These are phyloP conservation scores for Ceratonia siliqua DNA, from an alignment of 306 rosid genomes.

Conservation along the genomic window DNA sequence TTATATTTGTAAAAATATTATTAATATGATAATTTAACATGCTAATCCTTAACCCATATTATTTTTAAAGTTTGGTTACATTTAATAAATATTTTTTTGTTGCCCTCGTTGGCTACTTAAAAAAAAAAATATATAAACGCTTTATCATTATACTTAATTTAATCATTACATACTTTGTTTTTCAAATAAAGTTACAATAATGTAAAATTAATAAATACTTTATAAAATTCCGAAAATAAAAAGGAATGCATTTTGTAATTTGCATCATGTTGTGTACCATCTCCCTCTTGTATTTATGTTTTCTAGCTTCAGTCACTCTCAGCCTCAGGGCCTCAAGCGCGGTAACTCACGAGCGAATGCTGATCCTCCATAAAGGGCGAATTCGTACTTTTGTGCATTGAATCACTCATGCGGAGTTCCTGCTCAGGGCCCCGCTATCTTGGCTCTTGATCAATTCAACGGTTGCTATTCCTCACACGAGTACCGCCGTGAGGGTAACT, in stretches of 20 bases:
- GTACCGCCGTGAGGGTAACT: background rate
- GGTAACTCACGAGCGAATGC: conserved; percentile 37
- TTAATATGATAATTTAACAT: too few species aligned
- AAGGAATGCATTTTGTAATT: background rate
- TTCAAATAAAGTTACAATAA: too few species aligned
- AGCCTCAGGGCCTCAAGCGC: background rate
- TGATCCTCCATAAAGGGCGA: conserved; percentile 19
- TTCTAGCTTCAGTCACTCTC: too few species aligned
- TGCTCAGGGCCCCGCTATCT: background rate
- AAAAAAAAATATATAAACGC: too few species aligned
- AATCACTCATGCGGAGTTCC: conserved; percentile 32
- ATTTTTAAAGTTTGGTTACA: too few species aligned
- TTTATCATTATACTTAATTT: too few species aligned
- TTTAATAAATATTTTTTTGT: too few species aligned
- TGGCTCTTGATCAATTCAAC: background rate
- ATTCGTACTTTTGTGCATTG: conserved; percentile 29
- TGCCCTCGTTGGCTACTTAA: too few species aligned
- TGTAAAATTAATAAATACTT: background rate
- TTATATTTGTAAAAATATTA: too few species aligned
- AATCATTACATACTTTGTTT: too few species aligned
- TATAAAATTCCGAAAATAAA: background rate
- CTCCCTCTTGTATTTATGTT: background rate
- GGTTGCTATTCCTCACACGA: background rate
- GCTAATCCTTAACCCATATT: too few species aligned
- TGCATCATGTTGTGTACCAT: background rate